Percentiles rank a stretch among this genome's conserved stretches.
These are phyloP conservation scores for Hypomyces rosellus DNA, from an alignment of 2,329 filamentous ascomycete genomes.

Conservation along the genomic window DNA sequence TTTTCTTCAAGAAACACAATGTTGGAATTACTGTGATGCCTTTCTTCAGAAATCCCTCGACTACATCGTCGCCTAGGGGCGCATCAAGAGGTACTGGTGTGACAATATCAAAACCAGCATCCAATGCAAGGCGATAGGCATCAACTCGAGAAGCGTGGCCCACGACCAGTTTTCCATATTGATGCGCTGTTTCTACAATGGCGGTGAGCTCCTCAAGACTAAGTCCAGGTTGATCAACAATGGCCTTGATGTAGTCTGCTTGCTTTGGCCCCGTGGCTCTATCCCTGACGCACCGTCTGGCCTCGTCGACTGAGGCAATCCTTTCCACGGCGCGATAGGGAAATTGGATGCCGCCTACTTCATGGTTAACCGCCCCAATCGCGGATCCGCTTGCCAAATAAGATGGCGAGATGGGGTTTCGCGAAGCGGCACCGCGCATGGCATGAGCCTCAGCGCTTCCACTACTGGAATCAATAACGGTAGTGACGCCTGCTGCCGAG, in stretches of 20 bases:
- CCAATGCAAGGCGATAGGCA: slow-evolving; percentile 19
- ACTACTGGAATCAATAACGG: slow-evolving; percentile 13
- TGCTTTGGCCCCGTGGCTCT: background rate
- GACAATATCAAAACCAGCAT: slow-evolving; percentile 22
- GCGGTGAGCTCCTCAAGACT: slow-evolving; percentile 18
- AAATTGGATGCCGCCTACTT: background rate
- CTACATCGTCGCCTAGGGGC: slow-evolving; percentile 16
- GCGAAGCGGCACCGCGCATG: background rate
- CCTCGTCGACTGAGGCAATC: slow-evolving; percentile 3
- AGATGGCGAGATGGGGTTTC: slow-evolving; percentile 4
- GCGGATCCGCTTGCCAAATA: slow-evolving; percentile 13
- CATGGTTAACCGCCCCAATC: background rate
- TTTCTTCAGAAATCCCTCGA: slow-evolving; percentile 13
- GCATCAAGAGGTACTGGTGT: slow-evolving; percentile 23
- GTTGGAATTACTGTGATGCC: slow-evolving; percentile 21
- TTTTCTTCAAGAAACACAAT: slow-evolving; percentile 17
- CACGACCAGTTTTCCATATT: slow-evolving; percentile 18
- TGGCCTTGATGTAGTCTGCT: slow-evolving; percentile 25
- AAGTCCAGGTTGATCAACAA: slow-evolving; percentile 17
- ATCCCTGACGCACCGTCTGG: background rate
- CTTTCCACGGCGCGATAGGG: slow-evolving; percentile 2
- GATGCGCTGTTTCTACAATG: slow-evolving; percentile 18
- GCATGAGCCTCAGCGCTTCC: slow-evolving; percentile 8
- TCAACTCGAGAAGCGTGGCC: slow-evolving; percentile 21
- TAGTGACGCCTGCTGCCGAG: slow-evolving; percentile 10